phyloP scores from a whole-genome alignment of 495 filamentous ascomycete species.

The Neurospora cerealis region DNA sequence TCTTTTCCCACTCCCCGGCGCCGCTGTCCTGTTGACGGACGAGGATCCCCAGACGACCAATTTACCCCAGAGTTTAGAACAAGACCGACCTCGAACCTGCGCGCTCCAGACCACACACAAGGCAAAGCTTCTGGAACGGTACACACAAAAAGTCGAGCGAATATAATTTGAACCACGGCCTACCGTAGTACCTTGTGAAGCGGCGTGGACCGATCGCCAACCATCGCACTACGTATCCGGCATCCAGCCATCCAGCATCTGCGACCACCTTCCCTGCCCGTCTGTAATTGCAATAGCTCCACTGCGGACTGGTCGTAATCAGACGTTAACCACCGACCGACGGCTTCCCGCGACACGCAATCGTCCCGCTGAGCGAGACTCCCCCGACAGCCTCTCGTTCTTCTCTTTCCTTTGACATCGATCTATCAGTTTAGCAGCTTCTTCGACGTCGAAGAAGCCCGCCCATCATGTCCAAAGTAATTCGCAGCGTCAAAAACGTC shows the following conservation, averaged over 20 bases:
- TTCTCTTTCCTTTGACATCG: background rate
- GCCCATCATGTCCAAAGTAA: constrained; percentile 83
- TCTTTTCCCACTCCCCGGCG: background rate
- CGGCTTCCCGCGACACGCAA: background rate
- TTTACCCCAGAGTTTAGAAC: background rate
- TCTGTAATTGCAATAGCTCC: background rate
- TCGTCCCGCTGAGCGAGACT: background rate
- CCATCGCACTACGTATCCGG: background rate
- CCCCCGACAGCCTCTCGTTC: background rate
- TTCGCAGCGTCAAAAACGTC: constrained; percentile 98
- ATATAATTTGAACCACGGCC: background rate
- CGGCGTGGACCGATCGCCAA: background rate
- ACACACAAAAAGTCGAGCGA: background rate
- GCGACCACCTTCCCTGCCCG: background rate
- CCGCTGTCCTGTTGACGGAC: background rate
- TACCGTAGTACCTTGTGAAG: background rate
- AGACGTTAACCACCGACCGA: background rate
- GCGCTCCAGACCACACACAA: background rate
- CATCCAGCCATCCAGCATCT: background rate
- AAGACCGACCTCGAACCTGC: background rate
- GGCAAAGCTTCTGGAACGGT: background rate
- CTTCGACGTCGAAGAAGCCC: background rate
- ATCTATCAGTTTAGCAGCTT: background rate
- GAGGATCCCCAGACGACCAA: background rate
- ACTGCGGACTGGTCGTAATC: background rate